Evolutionary conservation across 2,329 filamentous ascomycete genomes (phyloP), one percentile per base, ranked within the genome.

Genomic region (Colletotrichum endophyticum): DNA sequence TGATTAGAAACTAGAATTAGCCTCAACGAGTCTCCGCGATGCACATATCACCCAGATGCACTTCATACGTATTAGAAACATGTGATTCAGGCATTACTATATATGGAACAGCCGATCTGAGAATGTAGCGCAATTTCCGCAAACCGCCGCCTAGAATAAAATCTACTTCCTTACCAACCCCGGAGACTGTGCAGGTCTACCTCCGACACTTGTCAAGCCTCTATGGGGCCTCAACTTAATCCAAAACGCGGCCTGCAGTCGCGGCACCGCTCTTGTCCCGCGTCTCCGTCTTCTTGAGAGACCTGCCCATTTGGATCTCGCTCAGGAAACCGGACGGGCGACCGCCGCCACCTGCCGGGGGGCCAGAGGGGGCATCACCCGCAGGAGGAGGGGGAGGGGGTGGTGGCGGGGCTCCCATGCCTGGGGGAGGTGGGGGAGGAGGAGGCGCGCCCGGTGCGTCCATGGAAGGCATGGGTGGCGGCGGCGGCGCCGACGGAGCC

Each of bases 271-370:
- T 98, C 84, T 93, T 93, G 85, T 99, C 97, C 85, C 95, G 96
- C 1, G 97, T 99, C 84, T 94, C 88, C 28, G 96, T 95, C 89
- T 99, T 99, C 88, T 91, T 96, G 82, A 99, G 87, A 4, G 92
- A 85, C 85, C 85, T 96, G 59, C 97, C 96, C 78, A 92, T 87
- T 82, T 96, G 93, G 77, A 99, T 99, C 83, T 98, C 92, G 75
- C 93, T 93, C 78, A 99, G 85, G 81, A 99, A 89, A 1, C 92
- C 92, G 25, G 91, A 81, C 25, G 92, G 91, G 32, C 90, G 88
- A 1, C 87, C 90, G 9, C 90, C 88, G 1, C 87, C 90, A 11
- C 80, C 84, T 13, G 82, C 76, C 8, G 91, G 87, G 6, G 92
- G 88, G 6, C 88, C 86, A 36, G 86, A 81, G 66, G 84, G 83